Conservation (phyloP, 495 filamentous ascomycete species). For the Lichina pygmaea region DNA sequence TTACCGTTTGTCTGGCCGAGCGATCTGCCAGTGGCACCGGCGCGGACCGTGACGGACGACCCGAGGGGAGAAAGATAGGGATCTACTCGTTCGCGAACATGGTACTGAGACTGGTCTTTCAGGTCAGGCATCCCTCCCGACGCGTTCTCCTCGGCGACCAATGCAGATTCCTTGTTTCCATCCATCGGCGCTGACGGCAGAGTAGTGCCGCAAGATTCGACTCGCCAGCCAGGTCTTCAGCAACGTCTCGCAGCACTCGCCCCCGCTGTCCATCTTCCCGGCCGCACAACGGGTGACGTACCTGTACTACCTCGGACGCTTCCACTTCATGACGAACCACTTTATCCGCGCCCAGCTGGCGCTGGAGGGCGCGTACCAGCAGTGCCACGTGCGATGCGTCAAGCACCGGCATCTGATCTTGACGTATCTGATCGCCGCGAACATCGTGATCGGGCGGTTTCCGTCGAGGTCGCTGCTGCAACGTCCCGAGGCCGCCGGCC, state of each 20-base stretch:
- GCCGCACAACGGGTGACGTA: conserved; percentile 78
- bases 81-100: conserved; percentile 83
- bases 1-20: conserved; percentile 74
- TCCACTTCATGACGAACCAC: conserved; percentile 56
- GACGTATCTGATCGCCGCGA: conserved; percentile 58
- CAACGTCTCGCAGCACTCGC: conserved; percentile 62
- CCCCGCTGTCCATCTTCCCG: conserved; percentile 51
- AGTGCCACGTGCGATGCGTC: conserved; percentile 38
- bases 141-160: background rate
- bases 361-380: conserved; percentile 52
- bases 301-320: conserved; percentile 82
- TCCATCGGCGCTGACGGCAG: too few species aligned
- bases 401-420: conserved; percentile 58
- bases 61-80: conserved; percentile 50
- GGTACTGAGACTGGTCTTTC: conserved; percentile 68
- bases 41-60: conserved; percentile 22
- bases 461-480: conserved; percentile 36
- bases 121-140: conserved; percentile 19
- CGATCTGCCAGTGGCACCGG: conserved; percentile 28
- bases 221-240: conserved; percentile 66
- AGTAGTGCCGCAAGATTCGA: conserved; percentile 25
- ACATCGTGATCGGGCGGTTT: conserved; percentile 66
- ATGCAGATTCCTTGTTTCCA: background rate
- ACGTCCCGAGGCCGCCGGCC: conserved; percentile 40
- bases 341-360: conserved; percentile 48